phyloP scores from a whole-genome alignment of 495 filamentous ascomycete genomes.

The Astrothelium subdiscretum region DNA sequence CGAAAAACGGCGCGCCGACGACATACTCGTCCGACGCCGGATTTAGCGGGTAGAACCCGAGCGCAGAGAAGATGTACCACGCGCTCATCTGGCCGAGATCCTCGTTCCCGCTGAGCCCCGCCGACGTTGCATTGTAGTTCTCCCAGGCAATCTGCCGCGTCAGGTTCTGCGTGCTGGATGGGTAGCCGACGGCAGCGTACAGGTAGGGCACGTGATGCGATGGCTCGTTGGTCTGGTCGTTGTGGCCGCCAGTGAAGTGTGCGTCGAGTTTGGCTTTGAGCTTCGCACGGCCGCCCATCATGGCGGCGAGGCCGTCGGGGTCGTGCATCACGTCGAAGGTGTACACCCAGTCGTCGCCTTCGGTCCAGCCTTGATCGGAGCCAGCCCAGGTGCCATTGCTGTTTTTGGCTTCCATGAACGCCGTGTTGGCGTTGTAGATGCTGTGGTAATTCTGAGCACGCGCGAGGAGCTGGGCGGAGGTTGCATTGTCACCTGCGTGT shows the following conservation, averaged over 20 bases:
- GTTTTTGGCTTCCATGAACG: conserved; percentile 16
- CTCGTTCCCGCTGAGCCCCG: conserved; percentile 13
- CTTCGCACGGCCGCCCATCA: conserved; percentile 10
- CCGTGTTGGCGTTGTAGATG: conserved; percentile 11
- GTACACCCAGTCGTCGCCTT: conserved; percentile 17
- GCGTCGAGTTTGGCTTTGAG: conserved; percentile 14
- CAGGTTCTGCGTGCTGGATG: conserved; percentile 13
- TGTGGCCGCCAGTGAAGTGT: conserved; percentile 13
- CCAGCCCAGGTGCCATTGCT: conserved; percentile 15
- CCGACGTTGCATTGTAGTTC: conserved; percentile 16
- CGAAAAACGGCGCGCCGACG: conserved; percentile 14
- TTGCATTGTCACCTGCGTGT: conserved; percentile 11
- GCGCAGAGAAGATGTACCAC: conserved; percentile 14
- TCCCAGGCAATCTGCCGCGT: conserved; percentile 6
- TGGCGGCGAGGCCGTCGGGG: conserved; percentile 6
- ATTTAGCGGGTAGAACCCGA: conserved; percentile 17
- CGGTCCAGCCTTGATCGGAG: conserved; percentile 16
- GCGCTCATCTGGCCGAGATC: conserved; percentile 18
- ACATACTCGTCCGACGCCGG: conserved; percentile 13
- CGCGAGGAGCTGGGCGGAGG: not conserved
- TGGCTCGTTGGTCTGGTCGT: conserved; percentile 16
- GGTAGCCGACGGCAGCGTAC: conserved; percentile 13
- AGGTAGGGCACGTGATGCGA: conserved; percentile 16
- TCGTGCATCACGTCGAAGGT: conserved; percentile 18
- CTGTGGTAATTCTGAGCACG: conserved; percentile 10